Evolutionary conservation across 148 eudicot species (phyloP).

Genomic region (Persicaria tinctoria): DNA sequence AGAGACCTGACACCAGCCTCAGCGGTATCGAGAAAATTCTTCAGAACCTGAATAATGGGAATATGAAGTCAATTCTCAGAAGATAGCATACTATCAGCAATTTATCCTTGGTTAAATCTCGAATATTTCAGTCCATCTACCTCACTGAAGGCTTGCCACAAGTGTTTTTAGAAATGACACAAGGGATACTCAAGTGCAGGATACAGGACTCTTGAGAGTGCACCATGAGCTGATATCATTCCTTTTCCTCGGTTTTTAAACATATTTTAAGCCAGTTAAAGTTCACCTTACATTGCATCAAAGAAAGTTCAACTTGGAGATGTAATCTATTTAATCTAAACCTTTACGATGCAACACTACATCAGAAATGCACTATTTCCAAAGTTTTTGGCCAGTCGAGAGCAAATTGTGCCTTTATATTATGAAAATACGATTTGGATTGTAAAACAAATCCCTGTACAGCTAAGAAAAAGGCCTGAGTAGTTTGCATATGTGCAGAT

Average conservation of each 20-base stretch:
- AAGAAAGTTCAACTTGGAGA: too few relatives aligned
- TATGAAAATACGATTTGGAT: neutral
- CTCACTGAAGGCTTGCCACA: neutral
- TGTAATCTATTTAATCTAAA: too few relatives aligned
- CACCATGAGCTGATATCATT: too few relatives aligned
- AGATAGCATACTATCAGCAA: neutral
- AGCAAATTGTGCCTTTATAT: neutral
- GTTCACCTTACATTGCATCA: too few relatives aligned
- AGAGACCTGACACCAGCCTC: constrained; percentile 96
- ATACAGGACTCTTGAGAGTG: neutral
- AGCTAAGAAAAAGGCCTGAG: neutral
- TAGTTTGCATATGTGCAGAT: neutral
- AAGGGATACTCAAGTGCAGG: neutral
- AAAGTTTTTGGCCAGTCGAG: neutral
- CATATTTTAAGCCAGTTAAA: too few relatives aligned
- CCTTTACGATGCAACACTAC: too few relatives aligned
- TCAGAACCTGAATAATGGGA: constrained; percentile 56
- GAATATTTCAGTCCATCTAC: neutral
- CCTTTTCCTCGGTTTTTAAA: too few relatives aligned
- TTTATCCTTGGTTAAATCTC: too few relatives aligned
- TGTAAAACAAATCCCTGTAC: neutral
- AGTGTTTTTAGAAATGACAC: neutral
- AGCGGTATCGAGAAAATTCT: constrained; percentile 81
- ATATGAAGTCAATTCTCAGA: constrained; percentile 3
- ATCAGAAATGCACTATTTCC: too few relatives aligned